These are phyloP conservation scores for Henckelia pumila DNA, from an alignment of 257 asterid species.

Conservation along the genomic window DNA sequence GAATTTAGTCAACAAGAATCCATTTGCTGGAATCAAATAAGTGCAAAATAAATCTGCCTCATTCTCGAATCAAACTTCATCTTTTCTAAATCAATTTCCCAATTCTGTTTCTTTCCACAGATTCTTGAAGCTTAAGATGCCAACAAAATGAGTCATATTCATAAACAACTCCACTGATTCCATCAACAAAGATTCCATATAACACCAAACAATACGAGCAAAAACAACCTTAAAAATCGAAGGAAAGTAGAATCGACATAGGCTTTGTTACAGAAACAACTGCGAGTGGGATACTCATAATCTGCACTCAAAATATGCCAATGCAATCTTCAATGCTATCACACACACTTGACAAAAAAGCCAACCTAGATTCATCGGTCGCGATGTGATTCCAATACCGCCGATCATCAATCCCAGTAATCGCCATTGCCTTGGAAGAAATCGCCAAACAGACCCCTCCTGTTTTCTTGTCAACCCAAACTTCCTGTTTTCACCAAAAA, in stretches of 20 bases:
- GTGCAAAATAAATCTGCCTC: background rate
- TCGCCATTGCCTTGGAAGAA: slow-evolving; percentile 69
- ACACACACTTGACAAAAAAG: slow-evolving; percentile 8
- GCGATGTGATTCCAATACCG: slow-evolving; percentile 81
- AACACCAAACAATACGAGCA: background rate
- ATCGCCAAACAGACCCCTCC: slow-evolving; percentile 77
- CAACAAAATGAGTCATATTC: no score
- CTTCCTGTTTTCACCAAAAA: slow-evolving; percentile 41
- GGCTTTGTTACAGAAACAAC: no score
- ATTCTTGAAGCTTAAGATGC: no score
- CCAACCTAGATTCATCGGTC: slow-evolving; percentile 76
- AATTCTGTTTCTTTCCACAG: background rate
- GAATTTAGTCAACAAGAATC: background rate
- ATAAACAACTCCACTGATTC: background rate
- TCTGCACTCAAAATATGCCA: no score
- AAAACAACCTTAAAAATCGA: background rate
- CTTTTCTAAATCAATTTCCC: background rate
- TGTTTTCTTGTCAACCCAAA: slow-evolving; percentile 76
- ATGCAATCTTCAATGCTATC: background rate
- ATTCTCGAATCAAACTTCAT: background rate
- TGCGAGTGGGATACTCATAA: no score
- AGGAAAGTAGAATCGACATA: background rate
- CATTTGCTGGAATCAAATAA: background rate
- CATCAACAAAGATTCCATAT: background rate
- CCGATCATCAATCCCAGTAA: slow-evolving; percentile 87